Evolutionary conservation across 495 filamentous ascomycete genomes (phyloP), one percentile per base, ranked within the genome.

Genomic region (Penicillium chermesinum): DNA sequence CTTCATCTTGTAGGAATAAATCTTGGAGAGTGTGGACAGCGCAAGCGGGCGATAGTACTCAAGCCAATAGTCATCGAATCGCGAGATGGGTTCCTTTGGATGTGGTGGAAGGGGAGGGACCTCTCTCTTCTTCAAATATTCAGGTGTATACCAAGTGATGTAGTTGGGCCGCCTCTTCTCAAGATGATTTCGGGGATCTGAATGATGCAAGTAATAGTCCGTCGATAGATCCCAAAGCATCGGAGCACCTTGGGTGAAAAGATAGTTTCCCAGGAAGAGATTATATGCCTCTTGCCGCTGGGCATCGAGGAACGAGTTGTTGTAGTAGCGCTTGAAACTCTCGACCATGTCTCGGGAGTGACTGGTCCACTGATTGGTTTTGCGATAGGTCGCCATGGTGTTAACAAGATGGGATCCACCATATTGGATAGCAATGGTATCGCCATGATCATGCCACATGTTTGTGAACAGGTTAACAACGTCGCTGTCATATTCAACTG

Each of bases 251-350:
- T 93, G 87, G 9, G 80, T 70, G 57, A 86, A 97, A 37, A 88
- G 93, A 66, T 97, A 98, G 59, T 97, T 96, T 6, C 93, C 93
- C 12, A 98, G 82, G 57, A 98, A 98, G 16, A 98, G 80, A 50
- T 98, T 98, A 63, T 97, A 97, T 0, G 94, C 93, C 62, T 98
- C 93, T 69, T 98, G 93, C 35, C 93, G 82, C 61, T 97, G 93
- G 15, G 87, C 87, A 64, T 98, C 93, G 7, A 97, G 76, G 67
- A 98, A 98, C 0, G 91, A 96, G 64, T 98, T 98, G 65, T 97
- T 95, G 69, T 98, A 98, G 69, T 97, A 98, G 22, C 93, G 83
- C 63, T 97, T 98, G 74, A 98, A 96, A 64, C 88, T 95, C 66
- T 98, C 93, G 8, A 98, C 88, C 93, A 98, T 98, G 64, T 98